Evolutionary conservation across 495 filamentous ascomycete genomes (phyloP).

Genomic region (Talaromyces liani): DNA sequence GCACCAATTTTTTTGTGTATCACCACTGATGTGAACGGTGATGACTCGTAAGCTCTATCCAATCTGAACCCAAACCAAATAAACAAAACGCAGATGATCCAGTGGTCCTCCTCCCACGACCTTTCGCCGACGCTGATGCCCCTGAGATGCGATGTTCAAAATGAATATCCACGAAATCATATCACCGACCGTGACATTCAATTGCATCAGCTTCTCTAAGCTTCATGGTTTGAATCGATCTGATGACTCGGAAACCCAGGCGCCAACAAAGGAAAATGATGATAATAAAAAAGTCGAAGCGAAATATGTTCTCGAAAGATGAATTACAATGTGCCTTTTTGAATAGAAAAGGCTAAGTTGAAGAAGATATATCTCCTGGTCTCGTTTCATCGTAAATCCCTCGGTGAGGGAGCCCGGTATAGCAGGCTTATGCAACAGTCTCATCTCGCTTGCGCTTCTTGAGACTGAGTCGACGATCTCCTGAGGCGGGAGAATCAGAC

Average conservation of each 20-base stretch:
- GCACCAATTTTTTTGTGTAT: constrained; percentile 6
- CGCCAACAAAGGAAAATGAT: constrained; percentile 8
- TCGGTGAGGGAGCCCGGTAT: constrained; percentile 8
- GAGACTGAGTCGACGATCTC: constrained; percentile 41
- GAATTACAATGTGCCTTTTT: constrained; percentile 16
- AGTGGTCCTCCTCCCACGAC: neutral
- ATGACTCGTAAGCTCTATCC: constrained; percentile 9
- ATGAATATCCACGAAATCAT: neutral
- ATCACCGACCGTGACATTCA: neutral
- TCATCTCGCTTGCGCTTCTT: constrained; percentile 76
- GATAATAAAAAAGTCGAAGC: constrained; percentile 6
- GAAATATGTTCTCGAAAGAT: constrained; percentile 18
- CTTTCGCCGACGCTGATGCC: constrained; percentile 7
- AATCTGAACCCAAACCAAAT: neutral
- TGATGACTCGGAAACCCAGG: constrained; percentile 10
- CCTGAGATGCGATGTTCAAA: constrained; percentile 4
- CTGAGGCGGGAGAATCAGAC: constrained; percentile 30
- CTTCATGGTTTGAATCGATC: neutral
- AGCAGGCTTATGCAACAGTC: constrained; percentile 14
- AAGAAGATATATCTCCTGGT: constrained; percentile 34
- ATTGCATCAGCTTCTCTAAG: neutral
- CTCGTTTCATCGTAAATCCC: constrained; percentile 31
- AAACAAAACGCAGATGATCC: constrained; percentile 4
- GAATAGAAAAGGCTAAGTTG: constrained; percentile 12
- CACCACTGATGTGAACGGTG: neutral